Percentiles rank a stretch among this genome's conserved stretches.
phyloP scores from a whole-genome alignment of 306 rosid genomes.

The Fragaria iinumae region DNA sequence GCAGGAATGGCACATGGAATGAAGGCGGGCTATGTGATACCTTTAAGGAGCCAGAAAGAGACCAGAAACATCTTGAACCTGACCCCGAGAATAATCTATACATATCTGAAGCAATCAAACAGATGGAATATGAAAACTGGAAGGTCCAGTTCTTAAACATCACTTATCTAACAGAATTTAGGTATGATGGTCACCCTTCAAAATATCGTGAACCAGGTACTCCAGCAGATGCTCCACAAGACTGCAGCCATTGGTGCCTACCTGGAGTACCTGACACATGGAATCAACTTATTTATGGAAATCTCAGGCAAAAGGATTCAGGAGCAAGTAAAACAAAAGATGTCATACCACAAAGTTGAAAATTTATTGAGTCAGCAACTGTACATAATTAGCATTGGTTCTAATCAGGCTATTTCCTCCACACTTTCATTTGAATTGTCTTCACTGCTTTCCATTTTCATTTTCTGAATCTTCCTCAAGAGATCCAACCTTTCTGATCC shows the following conservation, averaged over 20 bases:
- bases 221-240: conserved; percentile 75
- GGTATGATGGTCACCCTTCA: conserved; percentile 95
- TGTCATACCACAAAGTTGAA: conserved; percentile 27
- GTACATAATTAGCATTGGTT: conserved; percentile 43
- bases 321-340: conserved; percentile 32
- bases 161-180: conserved; percentile 73
- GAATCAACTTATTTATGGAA: conserved; percentile 79
- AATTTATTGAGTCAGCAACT: conserved; percentile 40
- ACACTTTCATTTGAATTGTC: conserved; percentile 43
- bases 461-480: conserved; percentile 87
- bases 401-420: conserved; percentile 54
- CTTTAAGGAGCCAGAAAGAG: conserved; percentile 53
- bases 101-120: conserved; percentile 57
- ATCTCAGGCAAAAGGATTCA: conserved; percentile 56
- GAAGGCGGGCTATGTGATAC: conserved; percentile 63
- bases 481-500: conserved; percentile 94
- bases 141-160: conserved; percentile 69
- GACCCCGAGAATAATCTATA: conserved; percentile 56
- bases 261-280: conserved; percentile 98
- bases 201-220: conserved; percentile 77
- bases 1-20: conserved; percentile 84
- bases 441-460: conserved; percentile 65
- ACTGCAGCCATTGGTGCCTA: conserved; percentile 98
- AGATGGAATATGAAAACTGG: conserved; percentile 58
- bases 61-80: conserved; percentile 41